Evolutionary conservation across 805 yeast genomes (phyloP).

Genomic region (Pichia ethanolica): DNA sequence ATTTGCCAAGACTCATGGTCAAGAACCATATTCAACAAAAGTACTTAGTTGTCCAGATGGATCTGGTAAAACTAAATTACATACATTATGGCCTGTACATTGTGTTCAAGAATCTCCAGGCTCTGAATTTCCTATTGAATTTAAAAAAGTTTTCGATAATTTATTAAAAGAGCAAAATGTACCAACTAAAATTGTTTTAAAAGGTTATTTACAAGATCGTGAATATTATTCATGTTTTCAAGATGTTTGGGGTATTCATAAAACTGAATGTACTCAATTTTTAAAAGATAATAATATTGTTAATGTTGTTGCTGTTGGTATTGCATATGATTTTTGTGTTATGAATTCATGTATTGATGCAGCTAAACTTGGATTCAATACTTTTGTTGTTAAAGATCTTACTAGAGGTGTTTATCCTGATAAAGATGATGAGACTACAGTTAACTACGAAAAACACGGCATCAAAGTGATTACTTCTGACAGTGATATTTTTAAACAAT

Average conservation of each 20-base stretch:
- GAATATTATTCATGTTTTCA: constrained; percentile 86
- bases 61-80: constrained; percentile 27
- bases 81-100: constrained; percentile 84
- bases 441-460: constrained; percentile 23
- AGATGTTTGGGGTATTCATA: constrained; percentile 68
- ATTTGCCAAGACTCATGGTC: constrained; percentile 64
- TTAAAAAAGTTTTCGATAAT: constrained; percentile 30
- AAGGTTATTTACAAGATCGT: constrained; percentile 64
- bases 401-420: constrained; percentile 49
- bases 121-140: constrained; percentile 47
- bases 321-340: constrained; percentile 87
- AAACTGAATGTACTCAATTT: constrained; percentile 53
- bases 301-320: constrained; percentile 66
- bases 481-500: not conserved
- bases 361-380: constrained; percentile 50
- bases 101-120: constrained; percentile 73
- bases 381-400: constrained; percentile 52
- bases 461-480: constrained; percentile 21
- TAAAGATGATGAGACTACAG: constrained; percentile 29
- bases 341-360: constrained; percentile 69
- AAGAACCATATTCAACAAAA: constrained; percentile 42
- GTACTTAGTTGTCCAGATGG: constrained; percentile 45
- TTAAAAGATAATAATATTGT: constrained; percentile 42
- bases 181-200: constrained; percentile 42
- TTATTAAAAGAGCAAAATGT: constrained; percentile 25